phyloP scores from a whole-genome alignment of 495 filamentous ascomycete genomes.

The Ramalina peruviana region DNA sequence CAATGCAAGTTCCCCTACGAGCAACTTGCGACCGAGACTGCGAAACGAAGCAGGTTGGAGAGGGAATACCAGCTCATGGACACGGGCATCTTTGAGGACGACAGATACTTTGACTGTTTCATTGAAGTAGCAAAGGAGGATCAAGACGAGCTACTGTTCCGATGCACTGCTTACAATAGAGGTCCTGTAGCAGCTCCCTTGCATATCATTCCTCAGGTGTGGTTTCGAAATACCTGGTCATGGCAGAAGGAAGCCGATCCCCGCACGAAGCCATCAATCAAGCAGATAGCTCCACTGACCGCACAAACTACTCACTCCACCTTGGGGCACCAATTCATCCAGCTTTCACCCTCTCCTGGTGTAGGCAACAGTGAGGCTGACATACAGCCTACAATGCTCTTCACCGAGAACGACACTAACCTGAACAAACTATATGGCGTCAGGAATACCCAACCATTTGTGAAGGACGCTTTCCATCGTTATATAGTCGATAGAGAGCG shows the following conservation, averaged over 20 bases:
- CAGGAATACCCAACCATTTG: constrained; percentile 66
- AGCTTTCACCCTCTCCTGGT: constrained; percentile 81
- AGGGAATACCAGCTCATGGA: constrained; percentile 86
- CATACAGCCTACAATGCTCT: constrained; percentile 68
- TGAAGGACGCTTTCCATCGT: constrained; percentile 91
- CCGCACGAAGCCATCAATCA: constrained; percentile 58
- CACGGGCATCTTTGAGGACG: constrained; percentile 81
- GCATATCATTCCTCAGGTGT: constrained; percentile 88
- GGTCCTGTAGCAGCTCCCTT: constrained; percentile 79
- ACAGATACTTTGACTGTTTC: constrained; percentile 91
- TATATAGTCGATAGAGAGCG: constrained; percentile 74
- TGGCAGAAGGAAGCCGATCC: constrained; percentile 65
- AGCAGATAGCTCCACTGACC: constrained; percentile 44
- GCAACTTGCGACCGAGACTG: constrained; percentile 72
- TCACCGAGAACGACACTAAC: constrained; percentile 94
- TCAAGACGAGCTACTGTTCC: constrained; percentile 81
- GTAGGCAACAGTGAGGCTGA: constrained; percentile 64
- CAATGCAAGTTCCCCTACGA: constrained; percentile 86
- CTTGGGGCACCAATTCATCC: constrained; percentile 69
- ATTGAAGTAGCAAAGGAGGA: constrained; percentile 92
- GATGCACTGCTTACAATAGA: constrained; percentile 90
- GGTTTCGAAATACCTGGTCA: constrained; percentile 94
- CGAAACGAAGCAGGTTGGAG: constrained; percentile 54
- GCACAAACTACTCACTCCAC: constrained; percentile 61
- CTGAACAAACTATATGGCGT: constrained; percentile 58